These are phyloP conservation scores for Boechera divaricarpa DNA, from an alignment of 345 rosid genomes.

Conservation along the genomic window DNA sequence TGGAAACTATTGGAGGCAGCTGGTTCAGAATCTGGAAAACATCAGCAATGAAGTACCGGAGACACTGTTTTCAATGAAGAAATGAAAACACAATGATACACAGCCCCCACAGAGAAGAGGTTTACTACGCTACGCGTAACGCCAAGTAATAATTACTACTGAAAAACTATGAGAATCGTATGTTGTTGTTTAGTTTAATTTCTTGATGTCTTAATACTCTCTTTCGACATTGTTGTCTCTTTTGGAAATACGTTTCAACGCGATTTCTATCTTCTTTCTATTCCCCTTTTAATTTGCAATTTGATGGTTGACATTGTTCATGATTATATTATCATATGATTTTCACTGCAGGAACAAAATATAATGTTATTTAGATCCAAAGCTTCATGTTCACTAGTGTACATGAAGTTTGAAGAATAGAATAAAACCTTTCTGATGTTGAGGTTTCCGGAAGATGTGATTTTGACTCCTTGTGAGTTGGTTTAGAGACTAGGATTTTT, in stretches of 20 bases:
- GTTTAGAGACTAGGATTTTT: constrained; percentile 6
- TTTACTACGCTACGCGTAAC: constrained; percentile 11
- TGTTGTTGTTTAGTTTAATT: constrained; percentile 20
- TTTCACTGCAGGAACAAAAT: constrained; percentile 22
- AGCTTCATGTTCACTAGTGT: constrained; percentile 3
- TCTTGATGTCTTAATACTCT: constrained; percentile 13
- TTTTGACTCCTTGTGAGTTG: neutral
- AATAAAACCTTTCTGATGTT: neutral
- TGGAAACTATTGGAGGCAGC: neutral
- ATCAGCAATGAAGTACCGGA: neutral
- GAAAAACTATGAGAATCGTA: neutral
- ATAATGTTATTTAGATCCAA: neutral
- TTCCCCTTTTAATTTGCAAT: constrained; percentile 13
- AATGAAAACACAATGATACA: neutral
- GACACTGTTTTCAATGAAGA: neutral
- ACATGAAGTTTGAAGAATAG: neutral
- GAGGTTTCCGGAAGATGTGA: neutral
- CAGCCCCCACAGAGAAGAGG: neutral
- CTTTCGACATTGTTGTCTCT: neutral
- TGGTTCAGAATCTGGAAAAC: constrained; percentile 29
- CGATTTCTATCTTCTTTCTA: neutral
- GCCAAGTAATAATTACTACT: constrained; percentile 4
- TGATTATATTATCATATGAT: neutral
- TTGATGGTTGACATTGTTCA: neutral
- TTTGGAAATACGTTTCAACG: neutral